phyloP scores from a whole-genome alignment of 2,329 filamentous ascomycete genomes.

The Pseudophaeomoniella oleicola region DNA sequence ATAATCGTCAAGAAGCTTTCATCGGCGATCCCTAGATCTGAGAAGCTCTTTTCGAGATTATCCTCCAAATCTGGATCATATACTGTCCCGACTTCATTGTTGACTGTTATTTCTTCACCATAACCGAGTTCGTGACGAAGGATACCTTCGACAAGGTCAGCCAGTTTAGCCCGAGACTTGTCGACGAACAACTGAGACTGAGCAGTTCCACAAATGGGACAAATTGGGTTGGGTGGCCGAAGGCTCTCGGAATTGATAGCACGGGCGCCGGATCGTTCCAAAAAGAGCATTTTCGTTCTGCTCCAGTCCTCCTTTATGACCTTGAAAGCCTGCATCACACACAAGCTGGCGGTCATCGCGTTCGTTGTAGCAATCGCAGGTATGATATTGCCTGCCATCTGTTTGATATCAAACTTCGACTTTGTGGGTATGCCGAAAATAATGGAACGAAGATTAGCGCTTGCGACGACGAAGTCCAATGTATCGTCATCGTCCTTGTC shows the following conservation, averaged over 20 bases:
- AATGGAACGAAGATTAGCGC: conserved; percentile 74
- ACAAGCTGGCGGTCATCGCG: conserved; percentile 85
- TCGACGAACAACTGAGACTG: conserved; percentile 56
- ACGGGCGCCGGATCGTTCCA: conserved; percentile 48
- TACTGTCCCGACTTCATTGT: conserved; percentile 59
- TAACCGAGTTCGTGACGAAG: conserved; percentile 60
- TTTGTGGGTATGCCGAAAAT: conserved; percentile 82
- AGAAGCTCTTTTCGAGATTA: conserved; percentile 66
- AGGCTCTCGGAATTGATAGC: conserved; percentile 42
- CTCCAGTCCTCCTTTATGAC: conserved; percentile 59
- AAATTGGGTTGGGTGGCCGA: conserved; percentile 59
- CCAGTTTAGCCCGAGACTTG: conserved; percentile 55
- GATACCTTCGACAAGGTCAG: conserved; percentile 63
- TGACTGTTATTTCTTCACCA: conserved; percentile 66
- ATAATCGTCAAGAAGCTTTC: conserved; percentile 69
- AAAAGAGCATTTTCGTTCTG: conserved; percentile 70
- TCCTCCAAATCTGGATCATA: conserved; percentile 85
- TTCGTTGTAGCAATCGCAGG: conserved; percentile 97
- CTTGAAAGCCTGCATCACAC: conserved; percentile 85
- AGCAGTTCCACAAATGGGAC: conserved; percentile 67
- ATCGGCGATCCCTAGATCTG: conserved; percentile 57
- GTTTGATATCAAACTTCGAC: conserved; percentile 91
- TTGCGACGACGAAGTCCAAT: conserved; percentile 82
- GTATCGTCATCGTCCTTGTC: conserved; percentile 97
- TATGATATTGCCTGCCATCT: conserved; percentile 99